Evolutionary conservation across 2,329 filamentous ascomycete species (phyloP).

Genomic region (Lojkania enalia): DNA sequence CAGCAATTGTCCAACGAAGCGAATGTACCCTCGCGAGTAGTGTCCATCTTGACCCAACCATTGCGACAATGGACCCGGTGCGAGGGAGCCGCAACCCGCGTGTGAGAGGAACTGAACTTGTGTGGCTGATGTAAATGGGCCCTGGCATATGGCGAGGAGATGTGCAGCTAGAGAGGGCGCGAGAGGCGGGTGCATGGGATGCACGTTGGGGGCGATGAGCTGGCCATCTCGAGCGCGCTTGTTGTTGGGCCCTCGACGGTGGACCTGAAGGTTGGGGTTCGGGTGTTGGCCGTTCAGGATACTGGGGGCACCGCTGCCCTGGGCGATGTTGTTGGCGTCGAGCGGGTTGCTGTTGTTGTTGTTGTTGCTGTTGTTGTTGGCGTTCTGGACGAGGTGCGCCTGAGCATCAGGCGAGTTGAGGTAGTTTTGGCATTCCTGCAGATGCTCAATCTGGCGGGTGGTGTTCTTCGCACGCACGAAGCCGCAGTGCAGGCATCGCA

Average conservation of each 20-base stretch:
- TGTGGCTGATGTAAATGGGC: slow-evolving; percentile 60
- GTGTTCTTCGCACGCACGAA: slow-evolving; percentile 56
- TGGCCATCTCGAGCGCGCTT: slow-evolving; percentile 45
- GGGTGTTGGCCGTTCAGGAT: slow-evolving; percentile 53
- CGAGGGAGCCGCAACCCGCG: slow-evolving; percentile 65
- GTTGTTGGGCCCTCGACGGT: slow-evolving; percentile 48
- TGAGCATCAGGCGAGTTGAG: slow-evolving; percentile 50
- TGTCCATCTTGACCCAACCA: slow-evolving; percentile 75
- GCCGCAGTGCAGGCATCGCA: slow-evolving; percentile 54
- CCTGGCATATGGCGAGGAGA: slow-evolving; percentile 56
- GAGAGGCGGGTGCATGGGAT: slow-evolving; percentile 22
- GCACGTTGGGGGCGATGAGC: slow-evolving; percentile 37
- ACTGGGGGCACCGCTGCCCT: slow-evolving; percentile 26
- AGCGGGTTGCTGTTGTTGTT: slow-evolving; percentile 4
- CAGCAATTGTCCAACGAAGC: slow-evolving; percentile 67
- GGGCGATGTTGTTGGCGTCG: slow-evolving; percentile 19
- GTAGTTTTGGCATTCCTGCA: slow-evolving; percentile 51
- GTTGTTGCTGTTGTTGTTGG: slow-evolving; percentile 20
- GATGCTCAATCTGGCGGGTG: slow-evolving; percentile 55
- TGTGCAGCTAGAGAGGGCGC: slow-evolving; percentile 59
- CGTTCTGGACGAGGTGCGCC: slow-evolving; percentile 30
- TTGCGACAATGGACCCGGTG: slow-evolving; percentile 59
- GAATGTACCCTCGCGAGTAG: slow-evolving; percentile 71
- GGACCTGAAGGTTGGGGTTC: slow-evolving; percentile 53
- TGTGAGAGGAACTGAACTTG: slow-evolving; percentile 67